phyloP scores from a whole-genome alignment of 2,329 filamentous ascomycete genomes.

The Clonostachys sp. region DNA sequence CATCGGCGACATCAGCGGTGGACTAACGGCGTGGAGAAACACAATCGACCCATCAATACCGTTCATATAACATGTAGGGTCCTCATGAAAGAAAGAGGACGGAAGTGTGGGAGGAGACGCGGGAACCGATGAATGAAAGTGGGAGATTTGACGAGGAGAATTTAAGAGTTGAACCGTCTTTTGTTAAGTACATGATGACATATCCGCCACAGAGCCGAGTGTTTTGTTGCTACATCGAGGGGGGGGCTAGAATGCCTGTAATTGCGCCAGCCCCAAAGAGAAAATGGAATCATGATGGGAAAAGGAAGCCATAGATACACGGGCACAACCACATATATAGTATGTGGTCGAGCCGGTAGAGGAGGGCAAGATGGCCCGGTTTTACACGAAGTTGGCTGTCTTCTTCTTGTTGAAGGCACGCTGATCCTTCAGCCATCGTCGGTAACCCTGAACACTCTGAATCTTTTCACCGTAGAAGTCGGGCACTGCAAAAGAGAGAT shows the following conservation, averaged over 20 bases:
- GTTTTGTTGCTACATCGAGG: conserved; percentile 1
- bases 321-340: too few species aligned
- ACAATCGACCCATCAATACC: conserved; percentile 57
- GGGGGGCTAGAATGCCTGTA: neutral
- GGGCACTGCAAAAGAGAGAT: conserved; percentile 51
- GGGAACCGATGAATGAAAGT: neutral
- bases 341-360: too few species aligned
- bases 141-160: conserved; percentile 13
- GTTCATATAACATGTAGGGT: conserved; percentile 30
- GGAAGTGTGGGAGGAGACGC: neutral
- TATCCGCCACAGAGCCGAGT: neutral
- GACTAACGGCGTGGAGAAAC: conserved; percentile 68
- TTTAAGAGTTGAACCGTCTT: neutral
- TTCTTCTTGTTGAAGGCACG: conserved; percentile 95
- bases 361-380: neutral
- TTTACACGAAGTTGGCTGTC: conserved; percentile 59
- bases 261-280: neutral
- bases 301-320: too few species aligned
- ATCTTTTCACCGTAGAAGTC: conserved; percentile 99
- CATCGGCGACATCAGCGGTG: conserved; percentile 68
- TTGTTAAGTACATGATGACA: neutral
- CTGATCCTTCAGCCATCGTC: conserved; percentile 97
- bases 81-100: neutral
- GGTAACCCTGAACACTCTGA: conserved; percentile 83
- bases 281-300: neutral